A percentile compares a stretch with the other conserved stretches of the same genome.
Evolutionary conservation across 2,329 filamentous ascomycete genomes (phyloP).

Genomic region (Fusarium incarnatum): DNA sequence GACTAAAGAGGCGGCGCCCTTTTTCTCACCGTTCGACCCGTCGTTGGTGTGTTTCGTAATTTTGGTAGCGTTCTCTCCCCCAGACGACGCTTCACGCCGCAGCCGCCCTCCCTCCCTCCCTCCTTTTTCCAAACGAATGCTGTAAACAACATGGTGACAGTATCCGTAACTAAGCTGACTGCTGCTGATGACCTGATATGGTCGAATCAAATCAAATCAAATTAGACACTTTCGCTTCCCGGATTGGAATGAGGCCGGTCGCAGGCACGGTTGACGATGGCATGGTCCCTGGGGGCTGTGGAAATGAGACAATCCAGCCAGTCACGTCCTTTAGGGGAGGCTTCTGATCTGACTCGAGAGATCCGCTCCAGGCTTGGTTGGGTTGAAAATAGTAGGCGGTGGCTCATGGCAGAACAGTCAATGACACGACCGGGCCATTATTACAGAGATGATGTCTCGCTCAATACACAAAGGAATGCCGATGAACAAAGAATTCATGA

Average conservation of each 20-base stretch:
- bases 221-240: conserved; percentile 37
- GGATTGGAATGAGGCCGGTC: conserved; percentile 16
- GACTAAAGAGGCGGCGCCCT: conserved; percentile 23
- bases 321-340: conserved; percentile 17
- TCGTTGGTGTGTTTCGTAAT: conserved; percentile 33
- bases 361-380: background rate
- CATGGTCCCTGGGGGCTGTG: conserved; percentile 23
- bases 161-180: background rate
- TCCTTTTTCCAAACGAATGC: conserved; percentile 32
- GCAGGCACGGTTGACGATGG: conserved; percentile 12
- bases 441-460: background rate
- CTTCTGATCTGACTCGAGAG: conserved; percentile 24
- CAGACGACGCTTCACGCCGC: conserved; percentile 21
- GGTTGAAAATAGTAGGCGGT: conserved; percentile 10
- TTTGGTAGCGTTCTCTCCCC: conserved; percentile 6
- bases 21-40: conserved; percentile 30
- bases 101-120: conserved; percentile 26
- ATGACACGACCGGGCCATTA: background rate
- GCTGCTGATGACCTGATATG: conserved; percentile 3
- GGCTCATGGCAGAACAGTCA: background rate
- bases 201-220: conserved; percentile 27
- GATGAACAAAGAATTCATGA: background rate
- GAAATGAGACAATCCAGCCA: conserved; percentile 36
- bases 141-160: conserved; percentile 14
- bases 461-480: conserved; percentile 14